phyloP scores from a whole-genome alignment of 129 eudicot genomes.

The Deinandra increscens region DNA sequence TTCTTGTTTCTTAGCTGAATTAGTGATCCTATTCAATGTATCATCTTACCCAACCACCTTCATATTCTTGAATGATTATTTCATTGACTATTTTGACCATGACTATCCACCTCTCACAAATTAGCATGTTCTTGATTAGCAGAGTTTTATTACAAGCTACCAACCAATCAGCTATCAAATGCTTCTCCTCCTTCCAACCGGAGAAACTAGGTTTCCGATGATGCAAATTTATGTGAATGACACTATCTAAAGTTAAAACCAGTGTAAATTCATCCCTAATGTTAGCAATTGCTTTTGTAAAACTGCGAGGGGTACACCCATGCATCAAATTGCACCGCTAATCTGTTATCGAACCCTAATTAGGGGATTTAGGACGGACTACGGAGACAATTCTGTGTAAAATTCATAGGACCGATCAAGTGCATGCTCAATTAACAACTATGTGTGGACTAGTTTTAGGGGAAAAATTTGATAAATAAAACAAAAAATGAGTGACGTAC shows the following conservation, averaged over 20 bases:
- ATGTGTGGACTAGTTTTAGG: conserved; percentile 5
- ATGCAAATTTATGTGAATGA: conserved; percentile 13
- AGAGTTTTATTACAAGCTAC: conserved; percentile 23
- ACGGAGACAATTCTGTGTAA: background rate
- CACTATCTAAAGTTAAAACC: background rate
- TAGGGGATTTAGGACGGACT: background rate
- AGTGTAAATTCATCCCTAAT: conserved; percentile 10
- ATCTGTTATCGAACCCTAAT: conserved; percentile 10
- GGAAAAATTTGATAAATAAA: conserved; percentile 13
- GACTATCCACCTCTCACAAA: conserved; percentile 31
- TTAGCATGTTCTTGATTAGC: conserved; percentile 16
- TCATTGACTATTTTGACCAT: conserved; percentile 22
- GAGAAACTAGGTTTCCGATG: conserved; percentile 5
- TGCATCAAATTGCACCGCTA: conserved; percentile 22
- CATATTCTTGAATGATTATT: conserved; percentile 36
- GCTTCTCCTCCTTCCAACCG: background rate
- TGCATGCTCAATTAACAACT: background rate
- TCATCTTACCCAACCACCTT: conserved; percentile 40
- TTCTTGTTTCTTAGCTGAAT: conserved; percentile 31
- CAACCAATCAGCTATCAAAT: conserved; percentile 19
- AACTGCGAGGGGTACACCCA: conserved; percentile 2
- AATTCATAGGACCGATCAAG: background rate
- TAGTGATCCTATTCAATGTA: conserved; percentile 43
- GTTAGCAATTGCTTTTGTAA: background rate
- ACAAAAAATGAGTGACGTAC: conserved; percentile 40